These are phyloP conservation scores for Carex cristatella DNA, from an alignment of 176 grass and related monocot genomes.

Conservation along the genomic window DNA sequence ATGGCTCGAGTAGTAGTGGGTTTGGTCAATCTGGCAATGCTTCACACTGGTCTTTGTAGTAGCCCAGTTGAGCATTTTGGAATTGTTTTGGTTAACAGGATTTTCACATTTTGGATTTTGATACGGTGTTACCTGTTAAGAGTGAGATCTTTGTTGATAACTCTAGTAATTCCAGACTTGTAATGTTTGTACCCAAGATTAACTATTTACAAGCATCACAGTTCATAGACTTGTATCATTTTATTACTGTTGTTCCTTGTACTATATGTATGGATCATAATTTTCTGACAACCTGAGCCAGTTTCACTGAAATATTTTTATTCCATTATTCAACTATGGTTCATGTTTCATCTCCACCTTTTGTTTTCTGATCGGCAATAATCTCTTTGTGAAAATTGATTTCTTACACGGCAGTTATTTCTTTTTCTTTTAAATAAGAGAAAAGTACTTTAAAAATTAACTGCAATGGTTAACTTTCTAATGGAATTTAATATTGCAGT, in stretches of 20 bases:
- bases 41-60: constrained; percentile 68
- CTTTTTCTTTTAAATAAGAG: neutral
- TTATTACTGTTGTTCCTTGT: neutral
- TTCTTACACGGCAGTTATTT: neutral
- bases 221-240: neutral
- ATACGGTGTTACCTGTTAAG: neutral
- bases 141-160: neutral
- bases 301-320: neutral
- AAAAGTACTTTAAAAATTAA: neutral
- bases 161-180: neutral
- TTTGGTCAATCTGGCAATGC: constrained; percentile 46
- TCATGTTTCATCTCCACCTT: neutral
- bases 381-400: neutral
- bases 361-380: neutral
- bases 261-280: neutral
- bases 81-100: constrained; percentile 20
- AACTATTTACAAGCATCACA: neutral
- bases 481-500: neutral
- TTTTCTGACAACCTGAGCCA: neutral
- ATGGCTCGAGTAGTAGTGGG: constrained; percentile 24
- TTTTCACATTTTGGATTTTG: constrained; percentile 7
- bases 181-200: constrained; percentile 6
- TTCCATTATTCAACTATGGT: neutral
- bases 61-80: neutral
- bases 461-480: neutral